Base-by-base conservation (phyloP, 1,139 yeast genomes). In the Candida labiduridarum region DNA sequence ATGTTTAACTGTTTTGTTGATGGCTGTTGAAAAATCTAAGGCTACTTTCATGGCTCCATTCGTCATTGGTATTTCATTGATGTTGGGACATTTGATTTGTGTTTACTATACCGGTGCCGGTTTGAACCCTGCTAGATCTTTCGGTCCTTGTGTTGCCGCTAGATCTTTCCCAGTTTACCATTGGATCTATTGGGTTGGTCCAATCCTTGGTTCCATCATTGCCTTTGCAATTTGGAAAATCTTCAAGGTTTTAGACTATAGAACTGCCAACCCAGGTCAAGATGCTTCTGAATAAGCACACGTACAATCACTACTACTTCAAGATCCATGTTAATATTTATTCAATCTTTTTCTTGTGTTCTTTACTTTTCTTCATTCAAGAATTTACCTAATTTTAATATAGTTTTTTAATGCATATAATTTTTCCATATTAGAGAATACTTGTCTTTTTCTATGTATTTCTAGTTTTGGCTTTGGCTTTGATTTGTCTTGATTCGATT, bases 101-200 rank as follows among this genome's bases (percentile, higher is more conserved):
- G 89, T 90, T 53, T 88, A 80, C 80, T 87, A 83, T 75, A 87
- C 96, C 49, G 96, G 96, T 67, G 96, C 96, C 42, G 96, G 96
- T 65, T 77, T 89, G 65, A 89, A 89, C 79, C 96, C 96, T 50
- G 96, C 96, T 46, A 84, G 97, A 76, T 76, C 90, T 31, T 82
- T 90, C 55, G 97, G 97, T 64, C 96, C 96, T 49, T 80, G 85
- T 66, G 77, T 89, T 53, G 96, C 92, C 52, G 79, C 80, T 51
- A 74, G 71, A 52, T 74, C 80, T 35, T 90, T 90, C 85, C 96
- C 96, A 41, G 69, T 66, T 62, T 89, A 90, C 72, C 91, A 84
- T 77, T 90, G 96, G 96, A 89, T 90, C 58, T 90, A 90, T 78
- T 89, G 96, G 95, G 81, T 90, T 51, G 96, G 96, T 52, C 96